A percentile compares a stretch with the other conserved stretches of the same genome.
Conservation (phyloP, 495 filamentous ascomycete species). For the Trypethelium eluteriae region DNA sequence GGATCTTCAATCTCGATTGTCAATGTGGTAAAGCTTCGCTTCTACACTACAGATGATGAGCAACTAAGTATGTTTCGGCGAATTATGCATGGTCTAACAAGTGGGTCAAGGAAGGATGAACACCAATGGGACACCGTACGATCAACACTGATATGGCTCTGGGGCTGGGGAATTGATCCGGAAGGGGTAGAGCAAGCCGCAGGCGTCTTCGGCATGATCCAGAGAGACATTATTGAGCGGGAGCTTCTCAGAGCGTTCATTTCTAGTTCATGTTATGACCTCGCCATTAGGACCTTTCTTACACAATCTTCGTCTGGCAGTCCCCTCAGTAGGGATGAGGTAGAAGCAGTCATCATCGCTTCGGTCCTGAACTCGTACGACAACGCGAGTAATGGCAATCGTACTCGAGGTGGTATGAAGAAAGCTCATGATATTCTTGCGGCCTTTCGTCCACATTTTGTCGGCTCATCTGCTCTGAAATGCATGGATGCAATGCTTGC, state of each 20-base stretch:
- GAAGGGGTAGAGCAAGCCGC: conserved; percentile 34
- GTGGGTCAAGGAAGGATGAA: conserved; percentile 50
- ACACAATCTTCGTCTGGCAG: conserved; percentile 28
- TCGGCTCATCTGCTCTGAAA: conserved; percentile 46
- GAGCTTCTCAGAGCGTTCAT: conserved; percentile 70
- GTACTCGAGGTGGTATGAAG: conserved; percentile 72
- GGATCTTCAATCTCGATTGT: conserved; percentile 54
- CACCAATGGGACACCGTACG: conserved; percentile 60
- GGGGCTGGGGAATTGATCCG: conserved; percentile 60
- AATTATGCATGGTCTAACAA: conserved; percentile 48
- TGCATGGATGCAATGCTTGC: conserved; percentile 62
- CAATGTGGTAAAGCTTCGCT: conserved; percentile 50
- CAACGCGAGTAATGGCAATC: conserved; percentile 83
- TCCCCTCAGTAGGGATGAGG: conserved; percentile 41
- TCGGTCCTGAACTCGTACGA: conserved; percentile 71
- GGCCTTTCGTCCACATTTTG: conserved; percentile 59
- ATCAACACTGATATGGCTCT: conserved; percentile 70
- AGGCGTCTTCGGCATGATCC: conserved; percentile 66
- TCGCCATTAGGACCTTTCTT: conserved; percentile 12
- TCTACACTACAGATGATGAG: conserved; percentile 53
- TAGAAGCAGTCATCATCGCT: conserved; percentile 60
- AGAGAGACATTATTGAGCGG: conserved; percentile 55
- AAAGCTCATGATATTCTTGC: conserved; percentile 73
- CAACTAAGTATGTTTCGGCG: conserved; percentile 58
- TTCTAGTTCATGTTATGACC: conserved; percentile 48